A percentile compares a stretch with the other conserved stretches of the same genome.
phyloP scores from a whole-genome alignment of 768 basidiomycete species.

The Albatrellus ellisii region DNA sequence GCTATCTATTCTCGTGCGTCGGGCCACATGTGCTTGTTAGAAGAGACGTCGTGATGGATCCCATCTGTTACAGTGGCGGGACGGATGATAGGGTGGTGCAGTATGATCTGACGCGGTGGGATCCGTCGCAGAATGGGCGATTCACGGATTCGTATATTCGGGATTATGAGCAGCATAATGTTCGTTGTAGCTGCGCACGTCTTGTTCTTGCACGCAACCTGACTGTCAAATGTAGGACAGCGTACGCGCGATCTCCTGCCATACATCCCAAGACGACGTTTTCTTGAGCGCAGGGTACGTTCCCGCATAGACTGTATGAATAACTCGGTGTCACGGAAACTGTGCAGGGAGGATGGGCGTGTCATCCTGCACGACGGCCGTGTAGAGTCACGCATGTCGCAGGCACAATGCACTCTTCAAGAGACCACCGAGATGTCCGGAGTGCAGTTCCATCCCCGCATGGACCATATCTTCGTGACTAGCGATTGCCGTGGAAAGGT shows the following conservation, averaged over 20 bases:
- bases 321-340: background rate
- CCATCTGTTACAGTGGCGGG: constrained; percentile 4
- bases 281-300: constrained; percentile 57
- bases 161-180: constrained; percentile 14
- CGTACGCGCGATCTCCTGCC: constrained; percentile 51
- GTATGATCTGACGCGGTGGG: constrained; percentile 9
- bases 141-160: background rate
- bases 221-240: constrained; percentile 32
- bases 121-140: background rate
- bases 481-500: constrained; percentile 47
- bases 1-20: constrained; percentile 51
- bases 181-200: constrained; percentile 6
- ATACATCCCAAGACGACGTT: constrained; percentile 53
- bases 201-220: constrained; percentile 3
- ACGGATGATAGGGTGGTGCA: constrained; percentile 9
- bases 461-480: constrained; percentile 58
- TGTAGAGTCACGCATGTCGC: constrained; percentile 18
- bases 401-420: constrained; percentile 39
- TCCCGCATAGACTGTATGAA: background rate
- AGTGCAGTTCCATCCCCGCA: constrained; percentile 51
- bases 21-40: background rate
- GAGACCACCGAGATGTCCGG: constrained; percentile 45
- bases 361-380: constrained; percentile 53
- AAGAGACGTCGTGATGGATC: background rate
- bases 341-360: constrained; percentile 53